These are phyloP conservation scores for Epichloe bromicola DNA, from an alignment of 2,329 filamentous ascomycete genomes.

Conservation along the genomic window DNA sequence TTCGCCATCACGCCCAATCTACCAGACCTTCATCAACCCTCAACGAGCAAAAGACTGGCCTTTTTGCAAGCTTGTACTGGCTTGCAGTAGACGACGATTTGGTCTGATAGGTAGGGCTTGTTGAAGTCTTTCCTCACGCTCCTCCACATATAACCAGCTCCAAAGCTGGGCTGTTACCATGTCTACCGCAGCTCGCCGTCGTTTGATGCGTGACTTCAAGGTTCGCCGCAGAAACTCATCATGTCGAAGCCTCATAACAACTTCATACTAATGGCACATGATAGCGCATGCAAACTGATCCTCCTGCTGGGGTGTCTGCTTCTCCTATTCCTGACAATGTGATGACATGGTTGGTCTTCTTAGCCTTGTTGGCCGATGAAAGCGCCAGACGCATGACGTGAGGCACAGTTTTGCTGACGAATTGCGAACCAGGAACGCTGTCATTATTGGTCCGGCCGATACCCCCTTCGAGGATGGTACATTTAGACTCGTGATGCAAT, in stretches of 20 bases:
- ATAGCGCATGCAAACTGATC: conserved; percentile 98
- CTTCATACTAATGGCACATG: conserved; percentile 3
- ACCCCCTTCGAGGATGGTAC: conserved; percentile 98
- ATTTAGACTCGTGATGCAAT: conserved; percentile 96
- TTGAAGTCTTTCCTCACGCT: not conserved
- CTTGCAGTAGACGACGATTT: not conserved
- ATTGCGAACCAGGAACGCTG: conserved; percentile 63
- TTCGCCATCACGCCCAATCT: conserved; percentile 7
- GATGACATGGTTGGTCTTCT: conserved; percentile 69
- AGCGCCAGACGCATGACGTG: not conserved
- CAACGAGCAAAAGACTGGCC: not conserved
- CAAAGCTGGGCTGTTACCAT: conserved; percentile 17
- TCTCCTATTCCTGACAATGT: conserved; percentile 94
- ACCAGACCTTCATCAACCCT: not conserved
- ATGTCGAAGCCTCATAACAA: not conserved
- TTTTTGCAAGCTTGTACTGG: not conserved
- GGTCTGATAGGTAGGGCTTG: not conserved
- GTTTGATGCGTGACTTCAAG: conserved; percentile 99
- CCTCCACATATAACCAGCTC: conserved; percentile 1
- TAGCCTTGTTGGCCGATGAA: not conserved
- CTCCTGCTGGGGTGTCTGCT: conserved; percentile 89
- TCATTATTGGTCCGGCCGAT: conserved; percentile 93
- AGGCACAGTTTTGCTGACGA: conserved; percentile 7
- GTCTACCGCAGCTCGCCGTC: conserved; percentile 91
- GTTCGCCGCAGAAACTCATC: conserved; percentile 33